Conservation (phyloP, 176 grass and related monocot species). For the Oropetium thomaeum region DNA sequence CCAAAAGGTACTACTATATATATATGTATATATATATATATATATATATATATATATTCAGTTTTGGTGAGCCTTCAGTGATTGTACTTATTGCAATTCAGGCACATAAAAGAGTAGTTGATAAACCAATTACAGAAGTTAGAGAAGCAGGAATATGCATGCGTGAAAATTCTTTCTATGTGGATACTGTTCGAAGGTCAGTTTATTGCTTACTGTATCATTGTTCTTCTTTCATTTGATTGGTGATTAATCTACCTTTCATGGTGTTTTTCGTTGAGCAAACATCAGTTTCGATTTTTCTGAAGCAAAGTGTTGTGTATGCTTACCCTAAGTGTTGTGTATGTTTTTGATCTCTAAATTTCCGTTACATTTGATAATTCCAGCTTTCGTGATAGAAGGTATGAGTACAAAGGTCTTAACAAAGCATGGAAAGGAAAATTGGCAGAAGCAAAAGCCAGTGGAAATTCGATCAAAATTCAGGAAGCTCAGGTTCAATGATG, state of each 20-base stretch:
- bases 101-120: slow-evolving; percentile 97
- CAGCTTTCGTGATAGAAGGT: slow-evolving; percentile 98
- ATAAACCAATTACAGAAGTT: slow-evolving; percentile 94
- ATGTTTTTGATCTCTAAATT: slow-evolving; percentile 31
- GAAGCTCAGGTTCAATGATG: slow-evolving; percentile 78
- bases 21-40: slow-evolving; percentile 6
- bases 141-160: slow-evolving; percentile 99
- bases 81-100: slow-evolving; percentile 46
- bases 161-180: slow-evolving; percentile 99
- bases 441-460: slow-evolving; percentile 72
- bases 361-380: slow-evolving; percentile 40
- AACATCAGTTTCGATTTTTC: not conserved
- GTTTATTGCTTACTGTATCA: slow-evolving; percentile 15
- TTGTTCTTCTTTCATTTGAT: not conserved
- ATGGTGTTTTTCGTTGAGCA: slow-evolving; percentile 2
- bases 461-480: slow-evolving; percentile 96
- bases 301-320: slow-evolving; percentile 15
- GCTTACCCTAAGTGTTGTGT: too few relatives aligned
- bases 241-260: slow-evolving; percentile 5
- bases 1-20: slow-evolving; percentile 73
- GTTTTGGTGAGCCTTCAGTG: slow-evolving; percentile 13
- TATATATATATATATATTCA: slow-evolving; percentile 20
- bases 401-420: slow-evolving; percentile 99
- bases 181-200: slow-evolving; percentile 93
- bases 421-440: slow-evolving; percentile 97